These are phyloP conservation scores for Bisporella sp. DNA, from an alignment of 2,329 filamentous ascomycete genomes.

Conservation along the genomic window DNA sequence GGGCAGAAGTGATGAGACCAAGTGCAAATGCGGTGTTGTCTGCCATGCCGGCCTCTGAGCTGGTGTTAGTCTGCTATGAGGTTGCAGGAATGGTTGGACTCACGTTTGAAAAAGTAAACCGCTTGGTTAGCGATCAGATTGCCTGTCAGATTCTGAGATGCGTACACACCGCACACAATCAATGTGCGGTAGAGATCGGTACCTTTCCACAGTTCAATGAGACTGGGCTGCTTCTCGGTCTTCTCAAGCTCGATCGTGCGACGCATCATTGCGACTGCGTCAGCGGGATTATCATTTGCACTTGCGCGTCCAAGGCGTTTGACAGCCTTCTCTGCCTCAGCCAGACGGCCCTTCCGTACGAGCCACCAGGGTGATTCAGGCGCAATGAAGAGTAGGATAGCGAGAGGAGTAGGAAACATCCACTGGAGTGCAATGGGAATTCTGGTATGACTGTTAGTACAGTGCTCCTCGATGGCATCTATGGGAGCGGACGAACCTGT, in stretches of 20 bases:
- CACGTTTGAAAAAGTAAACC: conserved; percentile 47
- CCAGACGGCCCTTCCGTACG: conserved; percentile 35
- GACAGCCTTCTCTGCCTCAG: conserved; percentile 37
- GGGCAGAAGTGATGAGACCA: conserved; percentile 57
- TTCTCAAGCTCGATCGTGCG: conserved; percentile 49
- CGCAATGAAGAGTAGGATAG: conserved; percentile 39
- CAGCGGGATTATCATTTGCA: conserved; percentile 29
- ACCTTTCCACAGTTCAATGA: conserved; percentile 47
- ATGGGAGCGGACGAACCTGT: conserved; percentile 31
- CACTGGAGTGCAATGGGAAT: conserved; percentile 45
- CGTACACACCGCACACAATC: conserved; percentile 52
- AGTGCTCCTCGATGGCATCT: not conserved
- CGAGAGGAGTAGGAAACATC: conserved; percentile 45
- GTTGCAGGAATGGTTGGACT: conserved; percentile 9
- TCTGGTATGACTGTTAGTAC: conserved; percentile 31
- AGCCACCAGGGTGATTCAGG: conserved; percentile 42
- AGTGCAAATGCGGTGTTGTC: conserved; percentile 50
- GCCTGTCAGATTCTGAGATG: conserved; percentile 52
- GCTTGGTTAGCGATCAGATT: conserved; percentile 59
- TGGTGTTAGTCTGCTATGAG: conserved; percentile 22
- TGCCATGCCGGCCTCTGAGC: conserved; percentile 52
- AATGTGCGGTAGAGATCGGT: conserved; percentile 47
- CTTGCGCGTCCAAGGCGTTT: conserved; percentile 40
- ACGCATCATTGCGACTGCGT: conserved; percentile 52
- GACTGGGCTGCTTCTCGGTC: conserved; percentile 37